Evolutionary conservation across 768 basidiomycete species (phyloP), one percentile per base, ranked within the genome.

Genomic region (Xerocomellus intermedius): DNA sequence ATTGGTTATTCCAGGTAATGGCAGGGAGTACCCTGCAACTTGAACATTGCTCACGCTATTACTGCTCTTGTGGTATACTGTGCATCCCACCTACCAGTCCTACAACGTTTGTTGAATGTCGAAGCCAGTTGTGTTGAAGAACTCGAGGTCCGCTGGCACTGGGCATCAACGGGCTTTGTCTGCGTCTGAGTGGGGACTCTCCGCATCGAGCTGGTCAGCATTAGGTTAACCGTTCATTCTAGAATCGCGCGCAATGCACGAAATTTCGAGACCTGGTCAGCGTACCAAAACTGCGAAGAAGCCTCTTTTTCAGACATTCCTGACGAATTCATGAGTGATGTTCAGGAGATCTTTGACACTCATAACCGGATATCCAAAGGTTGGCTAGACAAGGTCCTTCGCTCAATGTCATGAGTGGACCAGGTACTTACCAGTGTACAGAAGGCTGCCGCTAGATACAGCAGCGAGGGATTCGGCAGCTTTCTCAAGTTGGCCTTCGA

Each of bases 211-310:
- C 39, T 43, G 19, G 24, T 35, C 33, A 30, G 12, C 32, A 36
- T 41, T 13, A 14, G 8, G 28, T 54, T 57, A 19, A 66, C 19
- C 13, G 57, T 45, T 30, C 52, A 24, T 38, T 41, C 30, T 48
- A 82, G 80, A 58, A 80, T 83, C 54, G 79, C 82, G 24, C 74
- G 74, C 26, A 81, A 79, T 67, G 57, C 73, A 21, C 72, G 71
- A 45, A 69, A 71, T 57, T 83, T 81, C 50, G 82, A 83, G 56
- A 77, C 72, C 5, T 83, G 82, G 82, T 70, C 75, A 8, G 69
- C 73, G 2, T 71, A 77, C 60, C 79, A 83, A 57, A 64, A 73
- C 39, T 78, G 78, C 57, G 80, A 81, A 59, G 78, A 81, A 54
- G 80, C 76, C 6, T 75, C 77, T 0, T 76, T 72, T 59, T 61